Evolutionary conservation across 352 stramenopile genomes (phyloP), one percentile per base, ranked within the genome.

Genomic region (Saprolegnia parasitica): DNA sequence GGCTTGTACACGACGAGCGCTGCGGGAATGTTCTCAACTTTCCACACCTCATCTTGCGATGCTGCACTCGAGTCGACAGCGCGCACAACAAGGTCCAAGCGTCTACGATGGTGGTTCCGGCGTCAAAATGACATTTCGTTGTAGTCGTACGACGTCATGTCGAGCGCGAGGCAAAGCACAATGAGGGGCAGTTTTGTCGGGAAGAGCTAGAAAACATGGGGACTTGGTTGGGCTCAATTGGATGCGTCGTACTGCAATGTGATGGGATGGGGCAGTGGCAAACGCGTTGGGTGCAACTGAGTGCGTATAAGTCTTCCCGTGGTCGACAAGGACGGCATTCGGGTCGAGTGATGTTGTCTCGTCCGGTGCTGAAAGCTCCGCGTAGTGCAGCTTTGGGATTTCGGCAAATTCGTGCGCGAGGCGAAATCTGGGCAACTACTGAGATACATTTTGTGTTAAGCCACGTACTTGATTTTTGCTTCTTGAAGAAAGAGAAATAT

Each of bases 401-500:
- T 70, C 63, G n/a, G 45, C 54, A 23, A 70, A 70, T 21, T 70
- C 63, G 20, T 39, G 50, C 32, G 37, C 50, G 15, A 26, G 20
- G 9, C 55, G 54, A n/a, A 63, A 61, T 21, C 63, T 70, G 40
- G 18, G 3, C 18, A 40, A 61, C 10, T 4, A 26, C 63, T 26
- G 63, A 29, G 5, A 32, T 8, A 26, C 67, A 4, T 37, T 20
- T 2, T 4, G 29, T 32, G 6, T 0, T 4, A 40, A 62, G n/a
- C 20, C 67, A 56, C 60, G 10, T 60, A 68, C 63, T 61, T 70
- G 46, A 70, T 46, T 24, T 52, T 52, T 13, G 55, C 16, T 18
- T 29, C 40, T 56, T 63, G 63, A 15, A 70, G 23, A 23, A 63
- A 70, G 15, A 70, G 63, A 23, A 62, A 70, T 21, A 70, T 37